Base-by-base conservation (phyloP, 768 basidiomycete genomes). In the Mycena indigotica region DNA sequence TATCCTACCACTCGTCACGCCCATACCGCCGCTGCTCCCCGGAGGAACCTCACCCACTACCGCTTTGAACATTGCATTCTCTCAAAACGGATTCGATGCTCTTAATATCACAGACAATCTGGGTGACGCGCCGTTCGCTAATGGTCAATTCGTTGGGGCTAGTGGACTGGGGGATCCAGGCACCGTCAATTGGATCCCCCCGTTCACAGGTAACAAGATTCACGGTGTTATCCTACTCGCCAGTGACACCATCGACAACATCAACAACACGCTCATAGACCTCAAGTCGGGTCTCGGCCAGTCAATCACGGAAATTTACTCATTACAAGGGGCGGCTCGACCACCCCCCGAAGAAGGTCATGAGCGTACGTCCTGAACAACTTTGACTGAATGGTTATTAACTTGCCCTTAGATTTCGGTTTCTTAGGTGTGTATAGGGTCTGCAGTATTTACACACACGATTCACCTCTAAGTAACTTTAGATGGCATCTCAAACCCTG, bases 51-150 rank as follows among this genome's bases (percentile, higher is more conserved):
- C 63, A 12, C 64, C 64, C 41, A 28, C 24, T n/a, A 81, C 69
- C 69, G 76, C 38, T 66, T 73, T 83, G 40, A 85, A 84, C 70
- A 75, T 84, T 45, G 72, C 82, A 13, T 83, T 85, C 67, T 81
- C 83, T 8, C 78, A 80, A 24, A 66, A 67, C 17, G 84, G 82
- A 15, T 75, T 84, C 39, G 24, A 13, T 21, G 66, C 78, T 74
- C 64, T 84, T 24, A 77, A 74, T 6, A 67, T 80, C 48, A 72
- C 72, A 49, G 80, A 81, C 50, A 65, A 67, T 16, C 63, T 83
- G 39, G 68, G 70, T 2, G 73, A 76, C 46, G 48, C 69, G 2
- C 61, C 70, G 8, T 85, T 82, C 66, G 50, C 53, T 16, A 46
- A 45, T 21, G 26, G 41, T 8, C 41, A 44, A 23, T 8, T 16